These are phyloP conservation scores for Elaeis oleifera DNA, from an alignment of 202 grass and related monocot genomes.

Conservation along the genomic window DNA sequence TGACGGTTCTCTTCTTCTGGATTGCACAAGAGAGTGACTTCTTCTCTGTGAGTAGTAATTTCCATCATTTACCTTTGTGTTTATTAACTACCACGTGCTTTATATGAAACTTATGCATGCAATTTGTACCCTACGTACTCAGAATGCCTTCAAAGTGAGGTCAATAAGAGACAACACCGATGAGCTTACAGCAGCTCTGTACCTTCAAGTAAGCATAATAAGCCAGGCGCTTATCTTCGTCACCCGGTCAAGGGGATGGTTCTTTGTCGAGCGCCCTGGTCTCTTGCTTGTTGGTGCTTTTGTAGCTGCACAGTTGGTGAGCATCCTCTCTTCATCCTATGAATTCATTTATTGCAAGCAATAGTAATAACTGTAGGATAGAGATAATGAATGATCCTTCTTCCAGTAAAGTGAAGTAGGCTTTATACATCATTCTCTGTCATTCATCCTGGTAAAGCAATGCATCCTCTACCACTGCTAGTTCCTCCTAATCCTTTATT, in stretches of 20 bases:
- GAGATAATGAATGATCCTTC: too few species aligned
- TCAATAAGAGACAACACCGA: slow-evolving; percentile 26
- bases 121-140: neutral
- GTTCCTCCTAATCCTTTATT: too few species aligned
- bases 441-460: too few species aligned
- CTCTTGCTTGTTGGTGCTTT: slow-evolving; percentile 38
- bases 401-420: too few species aligned
- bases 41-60: slow-evolving; percentile 30
- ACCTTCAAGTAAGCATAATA: slow-evolving; percentile 25
- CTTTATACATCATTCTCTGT: too few species aligned
- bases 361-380: too few species aligned
- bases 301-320: slow-evolving; percentile 38
- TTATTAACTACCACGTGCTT: too few species aligned
- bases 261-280: slow-evolving; percentile 45
- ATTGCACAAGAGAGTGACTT: slow-evolving; percentile 27
- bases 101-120: too few species aligned
- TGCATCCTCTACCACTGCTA: too few species aligned
- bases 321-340: neutral
- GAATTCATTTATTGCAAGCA: too few species aligned
- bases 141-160: slow-evolving; percentile 37
- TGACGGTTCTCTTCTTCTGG: slow-evolving; percentile 66
- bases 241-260: slow-evolving; percentile 38
- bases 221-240: slow-evolving; percentile 25
- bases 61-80: neutral
- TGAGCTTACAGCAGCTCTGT: slow-evolving; percentile 8